These are phyloP conservation scores for Acanthamoeba healyi DNA, from an alignment of 208 protist species.

Conservation along the genomic window DNA sequence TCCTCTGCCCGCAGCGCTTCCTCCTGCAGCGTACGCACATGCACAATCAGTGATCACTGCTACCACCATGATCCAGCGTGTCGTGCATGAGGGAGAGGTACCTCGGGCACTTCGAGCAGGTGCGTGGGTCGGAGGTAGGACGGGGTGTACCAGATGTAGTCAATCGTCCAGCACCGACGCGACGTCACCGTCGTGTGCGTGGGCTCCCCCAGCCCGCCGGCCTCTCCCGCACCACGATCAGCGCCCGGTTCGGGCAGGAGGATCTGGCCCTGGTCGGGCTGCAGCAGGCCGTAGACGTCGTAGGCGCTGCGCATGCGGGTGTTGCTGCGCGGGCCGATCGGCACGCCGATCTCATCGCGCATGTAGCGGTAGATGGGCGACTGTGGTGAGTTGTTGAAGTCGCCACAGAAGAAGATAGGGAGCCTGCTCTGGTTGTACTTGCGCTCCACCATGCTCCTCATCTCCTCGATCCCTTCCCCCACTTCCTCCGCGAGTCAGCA, in stretches of 20 bases:
- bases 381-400: constrained; percentile 48
- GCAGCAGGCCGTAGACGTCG: neutral
- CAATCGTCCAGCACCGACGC: neutral
- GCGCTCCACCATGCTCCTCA: neutral
- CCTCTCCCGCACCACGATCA: neutral
- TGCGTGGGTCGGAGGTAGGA: neutral
- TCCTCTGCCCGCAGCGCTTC: neutral
- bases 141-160: constrained; percentile 14
- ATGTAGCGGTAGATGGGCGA: constrained; percentile 24
- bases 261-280: neutral
- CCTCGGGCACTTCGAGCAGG: constrained; percentile 12
- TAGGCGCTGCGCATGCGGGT: constrained; percentile 31
- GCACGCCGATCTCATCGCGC: neutral
- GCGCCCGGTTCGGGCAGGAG: neutral
- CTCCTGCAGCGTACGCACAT: neutral
- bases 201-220: neutral
- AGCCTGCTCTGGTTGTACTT: neutral
- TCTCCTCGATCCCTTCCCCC: neutral
- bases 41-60: neutral
- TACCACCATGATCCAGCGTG: neutral
- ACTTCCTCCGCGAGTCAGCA: neutral
- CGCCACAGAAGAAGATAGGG: constrained; percentile 5
- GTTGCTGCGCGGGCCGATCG: neutral
- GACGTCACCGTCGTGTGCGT: neutral
- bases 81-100: neutral